A percentile compares a stretch with the other conserved stretches of the same genome.
Conservation (phyloP, 257 asterid species). For the Ligustrum vulgare region DNA sequence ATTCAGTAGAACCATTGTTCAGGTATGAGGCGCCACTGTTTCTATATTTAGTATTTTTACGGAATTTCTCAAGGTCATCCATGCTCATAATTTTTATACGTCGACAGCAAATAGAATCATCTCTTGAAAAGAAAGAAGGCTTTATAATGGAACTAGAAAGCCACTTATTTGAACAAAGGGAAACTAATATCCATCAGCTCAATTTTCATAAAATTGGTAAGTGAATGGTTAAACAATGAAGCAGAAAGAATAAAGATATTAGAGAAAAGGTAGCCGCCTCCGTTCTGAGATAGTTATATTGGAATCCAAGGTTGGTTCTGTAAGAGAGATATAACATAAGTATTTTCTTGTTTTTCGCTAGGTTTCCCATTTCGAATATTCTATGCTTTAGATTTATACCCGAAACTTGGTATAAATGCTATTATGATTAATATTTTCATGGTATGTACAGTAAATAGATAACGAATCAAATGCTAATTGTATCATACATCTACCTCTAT, state of each 20-base stretch:
- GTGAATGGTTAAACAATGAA: no score
- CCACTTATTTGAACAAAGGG: constrained; percentile 59
- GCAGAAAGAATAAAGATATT: constrained; percentile 44
- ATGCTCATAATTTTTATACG: constrained; percentile 23
- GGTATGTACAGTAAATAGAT: no score
- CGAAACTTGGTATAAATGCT: no score
- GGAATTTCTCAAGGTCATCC: constrained; percentile 14
- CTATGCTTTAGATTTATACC: constrained; percentile 9
- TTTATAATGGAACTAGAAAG: constrained; percentile 66
- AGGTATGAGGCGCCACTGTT: constrained; percentile 41
- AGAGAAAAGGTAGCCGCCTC: constrained; percentile 84
- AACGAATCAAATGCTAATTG: no score
- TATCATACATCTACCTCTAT: no score
- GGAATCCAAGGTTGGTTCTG: constrained; percentile 88
- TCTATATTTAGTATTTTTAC: not conserved
- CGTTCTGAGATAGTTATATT: constrained; percentile 88
- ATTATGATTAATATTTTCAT: no score
- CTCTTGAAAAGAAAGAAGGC: constrained; percentile 69
- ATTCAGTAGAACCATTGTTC: constrained; percentile 51
- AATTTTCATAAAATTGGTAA: constrained; percentile 69
- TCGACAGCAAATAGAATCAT: constrained; percentile 80
- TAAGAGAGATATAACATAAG: constrained; percentile 8
- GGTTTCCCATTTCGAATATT: not conserved
- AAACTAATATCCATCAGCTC: constrained; percentile 54
- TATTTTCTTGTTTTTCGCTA: constrained; percentile 12